phyloP scores from a whole-genome alignment of 148 eudicot species.

The Spergularia marina region DNA sequence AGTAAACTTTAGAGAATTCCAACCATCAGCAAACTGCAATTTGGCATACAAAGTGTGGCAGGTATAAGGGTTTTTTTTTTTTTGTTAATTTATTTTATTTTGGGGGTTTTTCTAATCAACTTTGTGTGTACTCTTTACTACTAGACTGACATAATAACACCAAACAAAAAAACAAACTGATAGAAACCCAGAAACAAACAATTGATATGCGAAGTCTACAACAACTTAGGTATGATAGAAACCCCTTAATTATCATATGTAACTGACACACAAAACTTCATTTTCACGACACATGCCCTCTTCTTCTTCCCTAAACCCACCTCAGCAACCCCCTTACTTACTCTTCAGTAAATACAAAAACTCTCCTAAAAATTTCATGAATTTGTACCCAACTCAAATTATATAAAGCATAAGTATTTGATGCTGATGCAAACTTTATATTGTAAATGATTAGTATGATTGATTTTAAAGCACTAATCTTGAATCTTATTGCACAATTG shows the following conservation, averaged over 20 bases:
- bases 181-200: not conserved
- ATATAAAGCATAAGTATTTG: too few relatives aligned
- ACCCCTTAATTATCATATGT: not conserved
- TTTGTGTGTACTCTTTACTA: not conserved
- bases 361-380: too few relatives aligned
- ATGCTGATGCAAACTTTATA: not conserved
- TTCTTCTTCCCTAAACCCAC: not conserved
- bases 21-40: conserved; percentile 21
- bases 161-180: not conserved
- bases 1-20: conserved; percentile 15
- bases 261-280: not conserved
- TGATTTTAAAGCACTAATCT: conserved; percentile 11
- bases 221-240: not conserved
- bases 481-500: not conserved
- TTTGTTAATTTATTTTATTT: not conserved
- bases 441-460: not conserved
- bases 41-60: conserved; percentile 21
- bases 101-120: not conserved
- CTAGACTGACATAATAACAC: not conserved
- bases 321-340: not conserved
- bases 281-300: conserved; percentile 10
- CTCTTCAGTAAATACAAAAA: not conserved
- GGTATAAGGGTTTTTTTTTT: not conserved
- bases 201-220: too few relatives aligned
- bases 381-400: not conserved